These are phyloP conservation scores for Byssoonygena ceratinophila DNA, from an alignment of 2,329 filamentous ascomycete species.

Conservation along the genomic window DNA sequence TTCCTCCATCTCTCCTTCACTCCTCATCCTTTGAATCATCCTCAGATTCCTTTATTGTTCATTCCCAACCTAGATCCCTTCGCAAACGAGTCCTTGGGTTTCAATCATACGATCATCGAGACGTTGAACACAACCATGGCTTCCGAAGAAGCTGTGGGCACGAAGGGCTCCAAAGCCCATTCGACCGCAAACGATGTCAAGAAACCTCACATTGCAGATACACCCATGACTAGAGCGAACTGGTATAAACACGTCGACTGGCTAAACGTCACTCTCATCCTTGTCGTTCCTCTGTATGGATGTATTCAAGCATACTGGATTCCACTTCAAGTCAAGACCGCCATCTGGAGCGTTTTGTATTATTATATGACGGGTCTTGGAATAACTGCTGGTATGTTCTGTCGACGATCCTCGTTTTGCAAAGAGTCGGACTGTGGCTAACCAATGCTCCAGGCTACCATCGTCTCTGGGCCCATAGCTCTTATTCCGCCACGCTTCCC, in stretches of 20 bases:
- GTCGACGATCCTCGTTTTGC: constrained; percentile 6
- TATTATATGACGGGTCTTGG: constrained; percentile 77
- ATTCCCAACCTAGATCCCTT: not conserved
- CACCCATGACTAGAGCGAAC: constrained; percentile 67
- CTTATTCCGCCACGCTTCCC: constrained; percentile 65
- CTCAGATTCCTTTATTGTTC: not conserved
- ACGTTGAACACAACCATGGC: constrained; percentile 1
- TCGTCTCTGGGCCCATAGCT: constrained; percentile 75
- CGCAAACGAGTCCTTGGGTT: not conserved
- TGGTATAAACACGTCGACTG: constrained; percentile 92
- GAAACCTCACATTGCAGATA: constrained; percentile 58
- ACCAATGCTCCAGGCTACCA: constrained; percentile 52
- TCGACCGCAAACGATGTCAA: not conserved
- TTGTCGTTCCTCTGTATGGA: constrained; percentile 64
- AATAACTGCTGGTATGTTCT: constrained; percentile 58
- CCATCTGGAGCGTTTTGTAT: constrained; percentile 62
- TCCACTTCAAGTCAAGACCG: constrained; percentile 60
- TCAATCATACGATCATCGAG: not conserved
- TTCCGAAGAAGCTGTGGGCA: constrained; percentile 5
- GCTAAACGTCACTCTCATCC: constrained; percentile 74
- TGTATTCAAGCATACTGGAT: constrained; percentile 68
- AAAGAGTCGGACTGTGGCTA: not conserved
- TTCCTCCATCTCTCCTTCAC: not conserved
- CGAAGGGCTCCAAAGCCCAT: constrained; percentile 1
- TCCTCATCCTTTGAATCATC: not conserved